A percentile compares a stretch with the other conserved stretches of the same genome.
These are phyloP conservation scores for Colletotrichum tropicale DNA, from an alignment of 2,329 filamentous ascomycete genomes.

Conservation along the genomic window DNA sequence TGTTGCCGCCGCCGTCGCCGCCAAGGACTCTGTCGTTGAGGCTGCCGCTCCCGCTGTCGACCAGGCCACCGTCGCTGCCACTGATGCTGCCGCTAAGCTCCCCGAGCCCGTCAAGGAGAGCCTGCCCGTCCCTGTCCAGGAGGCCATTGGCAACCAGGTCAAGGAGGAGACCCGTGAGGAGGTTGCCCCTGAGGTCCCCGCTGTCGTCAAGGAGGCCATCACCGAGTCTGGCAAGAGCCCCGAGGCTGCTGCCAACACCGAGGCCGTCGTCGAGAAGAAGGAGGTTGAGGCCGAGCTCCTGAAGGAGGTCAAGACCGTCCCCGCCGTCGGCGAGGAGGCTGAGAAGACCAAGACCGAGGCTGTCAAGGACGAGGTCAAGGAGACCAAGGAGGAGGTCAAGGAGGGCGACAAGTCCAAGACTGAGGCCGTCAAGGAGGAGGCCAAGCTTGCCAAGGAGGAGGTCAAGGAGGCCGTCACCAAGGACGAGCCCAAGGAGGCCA, in stretches of 20 bases:
- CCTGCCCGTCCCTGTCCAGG: constrained; percentile 55
- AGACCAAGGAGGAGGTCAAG: constrained; percentile 16
- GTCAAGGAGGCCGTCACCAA: constrained; percentile 13
- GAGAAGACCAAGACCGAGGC: constrained; percentile 23
- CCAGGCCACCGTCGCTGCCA: constrained; percentile 37
- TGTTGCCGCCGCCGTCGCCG: constrained; percentile 36
- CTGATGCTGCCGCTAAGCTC: constrained; percentile 49
- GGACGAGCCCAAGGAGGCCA: constrained; percentile 11
- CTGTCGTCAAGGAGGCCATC: constrained; percentile 63
- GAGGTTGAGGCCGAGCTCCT: constrained; percentile 76
- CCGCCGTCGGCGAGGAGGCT: constrained; percentile 35
- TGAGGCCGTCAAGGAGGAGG: constrained; percentile 22
- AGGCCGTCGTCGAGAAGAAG: constrained; percentile 77
- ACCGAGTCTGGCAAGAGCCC: constrained; percentile 63
- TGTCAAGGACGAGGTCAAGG: constrained; percentile 26
- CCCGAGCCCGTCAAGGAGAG: constrained; percentile 58
- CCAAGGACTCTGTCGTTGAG: constrained; percentile 30
- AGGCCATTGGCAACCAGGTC: constrained; percentile 46
- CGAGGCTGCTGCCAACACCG: constrained; percentile 73
- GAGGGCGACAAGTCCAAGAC: constrained; percentile 20
- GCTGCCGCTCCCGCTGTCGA: constrained; percentile 41
- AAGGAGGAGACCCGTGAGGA: constrained; percentile 48
- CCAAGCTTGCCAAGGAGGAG: constrained; percentile 21
- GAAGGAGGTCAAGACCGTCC: constrained; percentile 58
- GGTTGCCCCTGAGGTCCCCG: constrained; percentile 56